Percentiles rank a stretch among this genome's conserved stretches.
phyloP scores from a whole-genome alignment of 2,329 filamentous ascomycete species.

The Exophiala spinifera region DNA sequence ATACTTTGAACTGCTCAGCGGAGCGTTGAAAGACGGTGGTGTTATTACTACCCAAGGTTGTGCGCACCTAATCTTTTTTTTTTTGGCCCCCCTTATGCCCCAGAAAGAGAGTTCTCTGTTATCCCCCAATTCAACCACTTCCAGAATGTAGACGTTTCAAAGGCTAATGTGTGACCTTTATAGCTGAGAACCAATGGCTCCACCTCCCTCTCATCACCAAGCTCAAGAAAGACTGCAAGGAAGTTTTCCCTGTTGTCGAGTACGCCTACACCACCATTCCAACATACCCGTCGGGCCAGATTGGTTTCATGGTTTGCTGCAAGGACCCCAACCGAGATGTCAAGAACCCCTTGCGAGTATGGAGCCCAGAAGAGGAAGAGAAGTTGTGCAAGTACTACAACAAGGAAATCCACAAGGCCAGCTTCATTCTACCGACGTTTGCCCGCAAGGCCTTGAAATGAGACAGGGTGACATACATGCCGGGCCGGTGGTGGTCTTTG shows the following conservation, averaged over 20 bases:
- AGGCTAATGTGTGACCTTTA: conserved; percentile 20
- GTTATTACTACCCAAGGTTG: conserved; percentile 99
- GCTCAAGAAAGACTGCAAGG: conserved; percentile 94
- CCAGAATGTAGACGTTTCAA: neutral
- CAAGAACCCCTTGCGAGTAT: conserved; percentile 76
- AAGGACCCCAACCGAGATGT: conserved; percentile 86
- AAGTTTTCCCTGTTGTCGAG: conserved; percentile 96
- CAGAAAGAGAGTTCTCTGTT: no score
- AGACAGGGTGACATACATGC: neutral
- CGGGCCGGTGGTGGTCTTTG: neutral
- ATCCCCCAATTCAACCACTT: no score
- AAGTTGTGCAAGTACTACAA: conserved; percentile 96
- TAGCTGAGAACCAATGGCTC: conserved; percentile 99
- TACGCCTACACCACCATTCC: conserved; percentile 98
- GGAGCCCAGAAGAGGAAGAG: conserved; percentile 84
- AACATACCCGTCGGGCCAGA: conserved; percentile 97
- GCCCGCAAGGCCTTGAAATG: conserved; percentile 68
- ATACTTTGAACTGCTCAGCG: conserved; percentile 92
- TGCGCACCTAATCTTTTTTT: conserved; percentile 90
- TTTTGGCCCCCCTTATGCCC: no score
- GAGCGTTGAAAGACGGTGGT: conserved; percentile 88
- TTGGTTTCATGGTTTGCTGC: conserved; percentile 99
- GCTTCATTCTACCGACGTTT: conserved; percentile 91
- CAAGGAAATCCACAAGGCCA: conserved; percentile 90
- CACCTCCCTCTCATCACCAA: conserved; percentile 89